These are phyloP conservation scores for Trypanosoma rangeli DNA, from an alignment of 208 protist species.

Conservation along the genomic window DNA sequence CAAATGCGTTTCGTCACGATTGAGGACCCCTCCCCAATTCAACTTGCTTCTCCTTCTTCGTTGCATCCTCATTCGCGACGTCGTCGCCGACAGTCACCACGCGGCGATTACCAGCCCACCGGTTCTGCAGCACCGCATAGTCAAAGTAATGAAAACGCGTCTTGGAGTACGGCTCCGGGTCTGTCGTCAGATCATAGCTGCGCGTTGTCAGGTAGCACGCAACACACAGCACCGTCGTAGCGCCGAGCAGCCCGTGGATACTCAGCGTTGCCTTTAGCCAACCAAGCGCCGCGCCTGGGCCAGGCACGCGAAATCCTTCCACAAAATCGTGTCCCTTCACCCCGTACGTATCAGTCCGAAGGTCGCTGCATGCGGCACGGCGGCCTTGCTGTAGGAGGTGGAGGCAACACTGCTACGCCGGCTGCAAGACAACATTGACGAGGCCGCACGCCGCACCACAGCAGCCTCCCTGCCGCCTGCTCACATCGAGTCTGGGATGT, in stretches of 20 bases:
- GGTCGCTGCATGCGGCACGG: neutral
- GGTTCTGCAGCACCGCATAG: conserved; percentile 65
- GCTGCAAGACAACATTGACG: neutral
- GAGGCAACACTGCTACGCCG: neutral
- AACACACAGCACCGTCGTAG: conserved; percentile 25
- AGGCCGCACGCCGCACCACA: neutral
- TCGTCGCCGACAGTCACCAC: conserved; percentile 29
- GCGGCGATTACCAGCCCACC: conserved; percentile 36
- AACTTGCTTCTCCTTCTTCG: neutral
- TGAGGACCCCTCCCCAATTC: neutral
- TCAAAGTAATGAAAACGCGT: conserved; percentile 64
- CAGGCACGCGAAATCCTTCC: conserved; percentile 38
- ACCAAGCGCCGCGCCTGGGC: conserved; percentile 28
- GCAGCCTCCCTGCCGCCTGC: neutral
- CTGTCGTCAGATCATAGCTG: conserved; percentile 62
- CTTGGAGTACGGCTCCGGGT: conserved; percentile 47
- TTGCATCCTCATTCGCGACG: neutral
- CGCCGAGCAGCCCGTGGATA: conserved; percentile 36
- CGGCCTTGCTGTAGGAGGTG: neutral
- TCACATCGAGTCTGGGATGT: neutral
- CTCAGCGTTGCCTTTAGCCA: conserved; percentile 22
- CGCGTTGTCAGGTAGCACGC: conserved; percentile 67
- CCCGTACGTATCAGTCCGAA: conserved; percentile 8
- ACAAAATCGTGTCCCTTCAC: conserved; percentile 37
- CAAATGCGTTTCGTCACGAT: conserved; percentile 26